Evolutionary conservation across 345 rosid genomes (phyloP), one percentile per base, ranked within the genome.

Genomic region (Populus deltoides): DNA sequence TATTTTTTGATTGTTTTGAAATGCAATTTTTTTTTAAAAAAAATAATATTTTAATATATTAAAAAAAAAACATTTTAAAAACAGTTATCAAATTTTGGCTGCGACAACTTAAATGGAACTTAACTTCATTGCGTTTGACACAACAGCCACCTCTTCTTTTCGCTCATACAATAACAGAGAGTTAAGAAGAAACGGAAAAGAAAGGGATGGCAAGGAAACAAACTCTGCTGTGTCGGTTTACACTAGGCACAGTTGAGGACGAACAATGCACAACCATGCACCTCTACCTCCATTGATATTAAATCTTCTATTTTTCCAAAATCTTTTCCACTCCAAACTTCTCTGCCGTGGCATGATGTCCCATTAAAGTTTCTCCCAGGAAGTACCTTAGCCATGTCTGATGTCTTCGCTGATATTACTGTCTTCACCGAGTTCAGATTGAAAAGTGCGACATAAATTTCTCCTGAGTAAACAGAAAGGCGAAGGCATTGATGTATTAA

Each of bases 311-410:
- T 81, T 31, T 57, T 65, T 68, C 86, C 89, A 1, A 75, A 78
- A 74, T 72, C 71, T 66, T 76, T 82, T 7, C 86, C 88, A 24
- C 91, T 91, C 97, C 98, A 92, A 20, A 93, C 78, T 85, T 95
- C 99, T 15, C 53, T 79, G 82, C 87, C 70, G 43, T 45, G 55
- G 73, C 97, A 92, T 0, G 87, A 80, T 43, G 83, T 86, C 72
- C 80, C 77, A 25, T 47, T 78, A 73, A 88, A 66, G 81, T 72
- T 83, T 78, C 71, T 83, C 71, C 75, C 63, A 0, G 81, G 80
- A 74, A 95, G 83, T 47, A 78, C 90, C 82, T 80, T 88, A n/a
- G 73, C 85, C 24, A 93, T 63, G 86, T 91, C 92, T 55, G 96
- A 81, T 68, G 89, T 33, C 76, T 81, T 86, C 31, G 92, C 85